Base-by-base conservation (phyloP, 306 rosid genomes). In the Vigna hirtella region DNA sequence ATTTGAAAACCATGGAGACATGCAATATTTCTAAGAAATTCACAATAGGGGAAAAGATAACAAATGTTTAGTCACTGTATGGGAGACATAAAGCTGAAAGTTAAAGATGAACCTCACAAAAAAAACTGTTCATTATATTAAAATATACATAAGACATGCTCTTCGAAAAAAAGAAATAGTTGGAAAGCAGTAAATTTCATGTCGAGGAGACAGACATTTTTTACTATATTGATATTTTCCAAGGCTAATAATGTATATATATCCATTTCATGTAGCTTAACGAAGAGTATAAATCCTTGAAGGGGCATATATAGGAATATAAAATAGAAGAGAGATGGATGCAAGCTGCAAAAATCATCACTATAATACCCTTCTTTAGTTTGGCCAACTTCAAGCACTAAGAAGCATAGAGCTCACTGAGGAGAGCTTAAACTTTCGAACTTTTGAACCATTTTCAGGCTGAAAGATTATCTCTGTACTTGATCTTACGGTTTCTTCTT, bases 391-490 rank as follows among this genome's bases (percentile, higher is more conserved):
- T 89, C 85, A 95, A 20, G 96, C 97, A 66, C 97, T 93, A 40
- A 93, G 96, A n/a, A 87, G 50, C 88, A 92, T 43, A 53, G 98
- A 89, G 71, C 59, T 26, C 47, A 95, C 53, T 17, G 98, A 92
- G 68, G 97, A 88, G 59, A 95, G 89, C 89, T 91, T 88, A 72
- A 89, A 86, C 83, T 93, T 91, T 50, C 88, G 79, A 82, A 83
- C 82, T 91, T 86, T 93, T 0, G 86, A 56, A 67, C 88, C 80
- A 78, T 86, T 84, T 30, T 77, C 71, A 7, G 88, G 93, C 85
- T 89, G 93, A 84, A 95, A 91, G 77, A 88, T 20, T 43, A 95
- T 85, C 85, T 91, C 99, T 0, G 96, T 95, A 58, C 86, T 85
- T 30, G 99, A 89, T 88, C 89, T 91, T 24, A 93, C 96, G 9